These are phyloP conservation scores for Taiwanofungus camphoratus DNA, from an alignment of 1,284 basidiomycete genomes.

Conservation along the genomic window DNA sequence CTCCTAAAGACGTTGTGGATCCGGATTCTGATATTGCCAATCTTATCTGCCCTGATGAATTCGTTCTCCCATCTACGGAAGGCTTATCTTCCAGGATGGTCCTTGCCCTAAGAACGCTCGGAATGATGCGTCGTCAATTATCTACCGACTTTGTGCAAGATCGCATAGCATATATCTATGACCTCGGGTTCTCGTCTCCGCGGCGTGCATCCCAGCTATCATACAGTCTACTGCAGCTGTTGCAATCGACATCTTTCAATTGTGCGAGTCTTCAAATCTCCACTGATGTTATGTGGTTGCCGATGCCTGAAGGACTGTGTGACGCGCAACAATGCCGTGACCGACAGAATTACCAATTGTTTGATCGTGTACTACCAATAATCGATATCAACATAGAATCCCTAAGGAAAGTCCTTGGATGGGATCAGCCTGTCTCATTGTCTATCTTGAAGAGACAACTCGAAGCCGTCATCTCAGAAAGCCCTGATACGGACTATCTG, in stretches of 20 bases:
- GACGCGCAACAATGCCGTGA: constrained; percentile 9
- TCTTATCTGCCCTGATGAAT: constrained; percentile 8
- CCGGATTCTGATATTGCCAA: constrained; percentile 5
- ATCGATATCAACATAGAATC: constrained; percentile 2
- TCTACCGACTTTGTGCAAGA: neutral
- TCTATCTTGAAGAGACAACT: constrained; percentile 11
- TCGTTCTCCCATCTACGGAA: neutral
- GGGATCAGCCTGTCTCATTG: constrained; percentile 11
- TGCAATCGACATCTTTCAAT: neutral
- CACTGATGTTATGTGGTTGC: neutral
- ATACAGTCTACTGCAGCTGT: neutral
- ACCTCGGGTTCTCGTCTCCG: neutral
- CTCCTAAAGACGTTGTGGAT: constrained; percentile 14
- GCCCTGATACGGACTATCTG: constrained; percentile 4
- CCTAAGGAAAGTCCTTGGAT: constrained; percentile 10
- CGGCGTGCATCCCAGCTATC: neutral
- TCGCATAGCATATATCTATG: neutral
- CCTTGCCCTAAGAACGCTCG: neutral
- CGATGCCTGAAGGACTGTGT: neutral
- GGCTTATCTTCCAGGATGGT: neutral
- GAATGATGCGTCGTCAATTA: neutral
- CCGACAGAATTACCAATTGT: constrained; percentile 5
- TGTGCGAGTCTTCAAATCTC: neutral
- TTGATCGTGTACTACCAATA: constrained; percentile 12
- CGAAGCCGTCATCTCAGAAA: constrained; percentile 3